Conservation (phyloP, 2,329 filamentous ascomycete genomes). For the Fusarium sp. region DNA sequence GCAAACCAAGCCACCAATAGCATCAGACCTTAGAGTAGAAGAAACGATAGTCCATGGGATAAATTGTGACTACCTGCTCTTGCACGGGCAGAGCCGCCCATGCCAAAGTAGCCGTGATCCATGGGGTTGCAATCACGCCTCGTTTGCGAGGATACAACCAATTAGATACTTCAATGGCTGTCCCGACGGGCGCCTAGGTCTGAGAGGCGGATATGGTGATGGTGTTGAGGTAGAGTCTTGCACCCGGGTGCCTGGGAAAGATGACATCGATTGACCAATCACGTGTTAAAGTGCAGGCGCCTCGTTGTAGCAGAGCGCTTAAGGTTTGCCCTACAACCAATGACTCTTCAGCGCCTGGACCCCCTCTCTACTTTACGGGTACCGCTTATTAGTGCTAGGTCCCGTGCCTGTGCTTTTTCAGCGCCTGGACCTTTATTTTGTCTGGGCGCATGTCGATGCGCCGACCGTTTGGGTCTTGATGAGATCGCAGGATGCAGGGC, state of each 20-base stretch:
- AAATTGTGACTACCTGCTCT: slow-evolving; percentile 8
- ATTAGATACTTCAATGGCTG: background rate
- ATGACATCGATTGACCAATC: slow-evolving; percentile 11
- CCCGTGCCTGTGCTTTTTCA: background rate
- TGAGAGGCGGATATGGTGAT: slow-evolving; percentile 3
- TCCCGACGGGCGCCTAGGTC: slow-evolving; percentile 29
- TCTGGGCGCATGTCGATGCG: background rate
- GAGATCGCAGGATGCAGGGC: background rate
- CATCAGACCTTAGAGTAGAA: background rate
- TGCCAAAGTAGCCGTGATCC: slow-evolving; percentile 7
- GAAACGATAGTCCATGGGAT: background rate
- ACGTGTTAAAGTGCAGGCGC: slow-evolving; percentile 14
- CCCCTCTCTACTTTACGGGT: background rate
- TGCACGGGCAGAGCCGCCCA: slow-evolving; percentile 24
- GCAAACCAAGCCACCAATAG: slow-evolving; percentile 4
- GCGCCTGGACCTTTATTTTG: background rate
- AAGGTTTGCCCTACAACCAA: slow-evolving; percentile 7
- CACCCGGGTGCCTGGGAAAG: slow-evolving; percentile 17
- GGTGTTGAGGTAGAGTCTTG: slow-evolving; percentile 9
- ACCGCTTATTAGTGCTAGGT: background rate
- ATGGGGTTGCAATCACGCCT: slow-evolving; percentile 4
- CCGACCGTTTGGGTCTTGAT: background rate
- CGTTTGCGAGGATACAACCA: background rate
- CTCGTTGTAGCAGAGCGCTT: slow-evolving; percentile 17
- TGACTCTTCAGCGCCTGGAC: background rate